phyloP scores from a whole-genome alignment of 306 rosid genomes.

The Rubus idaeus region DNA sequence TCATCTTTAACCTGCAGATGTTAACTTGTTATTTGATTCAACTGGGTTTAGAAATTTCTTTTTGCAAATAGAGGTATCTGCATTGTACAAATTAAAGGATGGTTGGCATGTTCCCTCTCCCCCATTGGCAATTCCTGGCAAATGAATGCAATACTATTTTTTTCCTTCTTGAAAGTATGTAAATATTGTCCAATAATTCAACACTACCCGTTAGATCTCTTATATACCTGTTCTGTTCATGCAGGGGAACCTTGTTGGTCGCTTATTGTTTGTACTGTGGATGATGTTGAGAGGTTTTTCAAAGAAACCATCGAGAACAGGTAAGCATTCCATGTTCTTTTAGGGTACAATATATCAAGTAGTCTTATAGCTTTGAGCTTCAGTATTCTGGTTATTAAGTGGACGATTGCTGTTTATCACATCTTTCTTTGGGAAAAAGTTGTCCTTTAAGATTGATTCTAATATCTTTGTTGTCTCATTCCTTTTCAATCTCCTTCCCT shows the following conservation, averaged over 20 bases:
- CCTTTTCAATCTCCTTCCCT: neutral
- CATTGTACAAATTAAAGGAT: neutral
- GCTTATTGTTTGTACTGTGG: constrained; percentile 61
- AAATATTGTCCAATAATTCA: neutral
- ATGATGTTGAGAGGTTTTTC: constrained; percentile 82
- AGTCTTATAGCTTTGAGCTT: neutral
- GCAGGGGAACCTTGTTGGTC: constrained; percentile 92
- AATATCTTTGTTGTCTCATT: neutral
- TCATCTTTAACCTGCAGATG: neutral
- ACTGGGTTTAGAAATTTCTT: neutral
- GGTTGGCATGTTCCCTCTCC: neutral
- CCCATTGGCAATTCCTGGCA: neutral
- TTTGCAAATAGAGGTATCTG: neutral
- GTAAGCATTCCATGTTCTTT: constrained; percentile 36
- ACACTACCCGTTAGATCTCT: neutral
- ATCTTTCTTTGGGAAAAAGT: neutral
- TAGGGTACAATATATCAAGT: neutral
- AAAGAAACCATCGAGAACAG: constrained; percentile 87
- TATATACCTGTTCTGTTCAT: constrained; percentile 16
- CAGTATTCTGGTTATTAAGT: neutral
- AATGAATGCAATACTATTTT: neutral
- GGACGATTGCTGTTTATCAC: neutral
- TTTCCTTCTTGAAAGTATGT: neutral
- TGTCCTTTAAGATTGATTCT: neutral
- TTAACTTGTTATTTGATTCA: neutral